Evolutionary conservation across 2,329 filamentous ascomycete genomes (phyloP).

Genomic region (Didymella arachidicola): DNA sequence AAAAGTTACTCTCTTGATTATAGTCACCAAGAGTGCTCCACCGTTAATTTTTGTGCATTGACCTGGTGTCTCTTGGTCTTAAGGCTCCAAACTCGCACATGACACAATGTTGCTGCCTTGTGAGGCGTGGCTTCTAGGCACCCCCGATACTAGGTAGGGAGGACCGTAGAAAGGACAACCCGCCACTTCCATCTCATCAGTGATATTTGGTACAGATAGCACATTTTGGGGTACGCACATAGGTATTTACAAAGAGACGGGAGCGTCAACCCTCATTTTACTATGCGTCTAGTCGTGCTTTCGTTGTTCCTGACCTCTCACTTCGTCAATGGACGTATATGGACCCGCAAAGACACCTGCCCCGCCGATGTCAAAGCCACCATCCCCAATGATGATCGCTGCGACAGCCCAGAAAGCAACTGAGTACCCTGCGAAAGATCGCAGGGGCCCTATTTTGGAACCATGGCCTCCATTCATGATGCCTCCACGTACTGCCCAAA

Average conservation of each 20-base stretch:
- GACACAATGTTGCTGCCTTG: background rate
- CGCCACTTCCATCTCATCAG: background rate
- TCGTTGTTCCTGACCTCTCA: background rate
- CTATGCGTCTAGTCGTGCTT: background rate
- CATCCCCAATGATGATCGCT: background rate
- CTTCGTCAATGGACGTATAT: background rate
- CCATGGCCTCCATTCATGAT: background rate
- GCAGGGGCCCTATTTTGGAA: background rate
- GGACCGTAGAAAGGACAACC: background rate
- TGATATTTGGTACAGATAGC: background rate
- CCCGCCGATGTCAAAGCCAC: background rate
- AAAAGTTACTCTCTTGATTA: background rate
- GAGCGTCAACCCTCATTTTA: background rate
- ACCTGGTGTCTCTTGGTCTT: background rate
- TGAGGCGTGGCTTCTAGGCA: background rate
- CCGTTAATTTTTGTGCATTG: background rate
- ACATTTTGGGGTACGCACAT: background rate
- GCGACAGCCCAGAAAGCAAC: background rate
- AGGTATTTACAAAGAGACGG: no score
- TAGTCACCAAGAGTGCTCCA: background rate
- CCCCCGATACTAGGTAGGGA: background rate
- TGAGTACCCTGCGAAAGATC: background rate
- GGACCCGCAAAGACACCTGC: background rate
- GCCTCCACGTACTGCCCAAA: background rate
- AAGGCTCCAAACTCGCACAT: background rate